Conservation (phyloP, 176 grass and related monocot genomes). For the Oryza coarctata region DNA sequence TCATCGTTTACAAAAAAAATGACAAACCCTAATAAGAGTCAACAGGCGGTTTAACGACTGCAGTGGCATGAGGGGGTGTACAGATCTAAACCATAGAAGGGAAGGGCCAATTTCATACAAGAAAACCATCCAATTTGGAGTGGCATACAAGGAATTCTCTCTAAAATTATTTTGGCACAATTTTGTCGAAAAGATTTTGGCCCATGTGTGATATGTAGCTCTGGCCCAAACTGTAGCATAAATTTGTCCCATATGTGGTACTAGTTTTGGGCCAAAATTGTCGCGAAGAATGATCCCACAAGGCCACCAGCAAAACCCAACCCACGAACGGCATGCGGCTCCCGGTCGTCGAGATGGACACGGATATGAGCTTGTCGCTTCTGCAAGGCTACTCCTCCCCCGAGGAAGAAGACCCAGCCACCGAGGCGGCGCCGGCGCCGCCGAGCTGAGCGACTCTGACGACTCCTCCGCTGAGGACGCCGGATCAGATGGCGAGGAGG, state of each 20-base stretch:
- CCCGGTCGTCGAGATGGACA: background rate
- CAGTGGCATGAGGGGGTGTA: too few relatives aligned
- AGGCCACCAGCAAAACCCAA: background rate
- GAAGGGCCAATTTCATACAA: too few relatives aligned
- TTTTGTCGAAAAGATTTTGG: background rate
- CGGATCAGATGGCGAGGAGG: conserved; percentile 34
- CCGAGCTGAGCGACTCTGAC: conserved; percentile 46
- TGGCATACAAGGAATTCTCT: too few relatives aligned
- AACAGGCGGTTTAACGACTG: too few relatives aligned
- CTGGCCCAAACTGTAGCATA: background rate
- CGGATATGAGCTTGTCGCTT: conserved; percentile 76
- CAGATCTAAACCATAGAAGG: too few relatives aligned
- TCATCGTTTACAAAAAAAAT: too few relatives aligned
- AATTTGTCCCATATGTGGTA: background rate
- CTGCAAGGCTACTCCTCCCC: conserved; percentile 84
- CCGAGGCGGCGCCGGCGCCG: background rate
- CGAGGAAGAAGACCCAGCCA: conserved; percentile 52
- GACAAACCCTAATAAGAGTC: too few relatives aligned
- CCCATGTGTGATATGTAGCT: background rate
- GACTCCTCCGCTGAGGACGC: conserved; percentile 19
- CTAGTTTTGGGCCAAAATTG: background rate
- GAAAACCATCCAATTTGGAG: too few relatives aligned
- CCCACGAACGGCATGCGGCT: background rate
- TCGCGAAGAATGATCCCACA: background rate
- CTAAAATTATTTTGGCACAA: too few relatives aligned